Base-by-base conservation (phyloP, 192 early-diverging fungal species). In the Phlyctochytrium bullatum region DNA sequence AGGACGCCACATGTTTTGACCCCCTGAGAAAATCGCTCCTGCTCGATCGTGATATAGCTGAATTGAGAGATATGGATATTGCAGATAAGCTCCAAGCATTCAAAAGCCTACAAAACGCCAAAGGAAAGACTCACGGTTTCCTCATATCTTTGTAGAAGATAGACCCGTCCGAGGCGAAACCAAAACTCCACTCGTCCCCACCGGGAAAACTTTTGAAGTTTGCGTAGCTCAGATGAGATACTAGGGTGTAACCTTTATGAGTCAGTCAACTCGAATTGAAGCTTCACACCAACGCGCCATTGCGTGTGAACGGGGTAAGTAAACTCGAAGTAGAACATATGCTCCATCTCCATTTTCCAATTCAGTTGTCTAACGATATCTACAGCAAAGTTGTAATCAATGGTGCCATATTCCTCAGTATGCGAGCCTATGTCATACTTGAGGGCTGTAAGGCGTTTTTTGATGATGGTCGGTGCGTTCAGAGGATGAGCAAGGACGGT, bases 271-370 rank as follows among this genome's bases (percentile, higher is more conserved):
- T n/a, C n/a, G n/a, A 47, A 6, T 47, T 47, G 40, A 47, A 54
- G 20, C n/a, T 64, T 64, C 68, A 32, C 35, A 77, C 80, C 80
- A 56, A 76, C 69, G 35, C 78, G 34, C 77, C 80, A 86, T 23
- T 59, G 50, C 14, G 73, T 75, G 14, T 64, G 65, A 61, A 75
- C 71, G 2, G 77, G 79, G 6, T 65, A 70, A 20, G 74, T 62
- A 52, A 83, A 68, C 68, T 86, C 83, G 54, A 73, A 83, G 57
- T 81, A 83, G 52, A 75, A 77, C 52, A 72, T 30, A 54, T 78
- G 69, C 47, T 83, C 79, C 57, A 34, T 65, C 25, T 68, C 64
- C 34, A 86, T 36, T 36, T 68, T 62, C 2, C 59, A n/a, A 27
- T 52, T n/a, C 4, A 85, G 61, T 65, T 85, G 80, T 31, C 51